Conservation (phyloP, 1,284 basidiomycete species). For the Xerocomus amazonicus region DNA sequence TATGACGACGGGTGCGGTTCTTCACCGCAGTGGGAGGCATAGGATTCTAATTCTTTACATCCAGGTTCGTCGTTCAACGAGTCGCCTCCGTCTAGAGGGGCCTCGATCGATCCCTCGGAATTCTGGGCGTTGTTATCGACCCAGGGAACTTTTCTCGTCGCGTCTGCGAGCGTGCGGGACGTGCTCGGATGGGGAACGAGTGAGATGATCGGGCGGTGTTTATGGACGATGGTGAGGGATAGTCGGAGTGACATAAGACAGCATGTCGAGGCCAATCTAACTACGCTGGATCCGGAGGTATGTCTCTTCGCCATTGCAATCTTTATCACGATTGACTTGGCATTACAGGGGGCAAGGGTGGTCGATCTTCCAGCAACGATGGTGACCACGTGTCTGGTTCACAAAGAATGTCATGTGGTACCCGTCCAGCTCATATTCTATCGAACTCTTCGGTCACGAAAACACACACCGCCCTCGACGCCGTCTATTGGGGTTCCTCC, state of each 20-base stretch:
- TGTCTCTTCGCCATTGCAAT: slow-evolving; percentile 2
- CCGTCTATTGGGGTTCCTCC: neutral
- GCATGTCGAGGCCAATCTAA: slow-evolving; percentile 24
- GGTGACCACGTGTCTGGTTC: slow-evolving; percentile 23
- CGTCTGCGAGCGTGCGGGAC: slow-evolving; percentile 46
- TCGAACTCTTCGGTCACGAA: slow-evolving; percentile 16
- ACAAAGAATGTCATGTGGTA: slow-evolving; percentile 20
- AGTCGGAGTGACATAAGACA: slow-evolving; percentile 11
- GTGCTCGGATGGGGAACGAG: slow-evolving; percentile 66
- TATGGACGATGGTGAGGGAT: slow-evolving; percentile 49
- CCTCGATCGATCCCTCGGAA: slow-evolving; percentile 33
- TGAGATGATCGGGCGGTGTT: slow-evolving; percentile 65
- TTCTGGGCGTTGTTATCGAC: slow-evolving; percentile 59
- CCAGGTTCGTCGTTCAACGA: slow-evolving; percentile 11
- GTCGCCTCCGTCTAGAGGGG: slow-evolving; percentile 4
- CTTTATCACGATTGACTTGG: neutral
- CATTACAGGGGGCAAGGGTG: slow-evolving; percentile 7
- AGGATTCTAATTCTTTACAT: too few species aligned
- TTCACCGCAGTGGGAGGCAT: too few species aligned
- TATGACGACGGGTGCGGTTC: slow-evolving; percentile 14
- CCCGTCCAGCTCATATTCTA: slow-evolving; percentile 29
- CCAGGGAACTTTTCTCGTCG: slow-evolving; percentile 50
- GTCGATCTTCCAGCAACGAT: slow-evolving; percentile 19
- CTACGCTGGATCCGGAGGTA: slow-evolving; percentile 19
- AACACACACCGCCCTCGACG: neutral